phyloP scores from a whole-genome alignment of 1,284 basidiomycete species.

The Rhodotorula sp. region DNA sequence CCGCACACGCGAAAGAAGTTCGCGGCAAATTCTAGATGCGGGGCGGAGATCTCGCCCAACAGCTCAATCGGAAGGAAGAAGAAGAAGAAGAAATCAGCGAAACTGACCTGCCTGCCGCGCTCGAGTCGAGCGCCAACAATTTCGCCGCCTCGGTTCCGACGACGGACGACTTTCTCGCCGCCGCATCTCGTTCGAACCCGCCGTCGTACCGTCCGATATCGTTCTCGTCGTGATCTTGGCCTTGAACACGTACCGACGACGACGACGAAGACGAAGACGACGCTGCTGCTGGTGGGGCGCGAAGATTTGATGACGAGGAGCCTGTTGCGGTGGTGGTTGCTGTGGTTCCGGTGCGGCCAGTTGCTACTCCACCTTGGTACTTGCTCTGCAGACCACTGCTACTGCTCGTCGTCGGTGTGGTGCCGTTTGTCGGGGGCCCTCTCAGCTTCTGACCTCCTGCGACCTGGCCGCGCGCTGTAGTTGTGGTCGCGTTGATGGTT shows the following conservation, averaged over 20 bases:
- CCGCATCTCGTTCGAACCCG: slow-evolving; percentile 70
- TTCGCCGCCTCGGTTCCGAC: slow-evolving; percentile 70
- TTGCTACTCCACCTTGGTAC: slow-evolving; percentile 11
- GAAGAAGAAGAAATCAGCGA: not conserved
- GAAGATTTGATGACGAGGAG: not conserved
- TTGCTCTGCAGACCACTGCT: slow-evolving; percentile 25
- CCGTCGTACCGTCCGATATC: slow-evolving; percentile 78
- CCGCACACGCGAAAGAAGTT: not conserved
- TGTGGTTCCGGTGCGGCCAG: no score
- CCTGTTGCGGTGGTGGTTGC: not conserved
- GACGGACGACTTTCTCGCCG: slow-evolving; percentile 52
- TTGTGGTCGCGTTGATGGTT: not conserved
- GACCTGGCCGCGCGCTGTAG: not conserved
- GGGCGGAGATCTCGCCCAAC: not conserved
- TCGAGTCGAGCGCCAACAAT: slow-evolving; percentile 73
- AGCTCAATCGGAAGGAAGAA: not conserved
- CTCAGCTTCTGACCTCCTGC: not conserved
- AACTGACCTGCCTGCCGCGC: slow-evolving; percentile 45
- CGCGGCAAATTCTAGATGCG: not conserved
- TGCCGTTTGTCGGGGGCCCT: not conserved
- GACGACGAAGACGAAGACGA: slow-evolving; percentile 5
- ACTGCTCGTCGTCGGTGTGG: not conserved
- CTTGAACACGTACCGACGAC: not conserved
- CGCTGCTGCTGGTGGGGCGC: not conserved
- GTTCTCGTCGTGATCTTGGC: not conserved